Conservation (phyloP, 345 rosid species). For the Salix viminalis region DNA sequence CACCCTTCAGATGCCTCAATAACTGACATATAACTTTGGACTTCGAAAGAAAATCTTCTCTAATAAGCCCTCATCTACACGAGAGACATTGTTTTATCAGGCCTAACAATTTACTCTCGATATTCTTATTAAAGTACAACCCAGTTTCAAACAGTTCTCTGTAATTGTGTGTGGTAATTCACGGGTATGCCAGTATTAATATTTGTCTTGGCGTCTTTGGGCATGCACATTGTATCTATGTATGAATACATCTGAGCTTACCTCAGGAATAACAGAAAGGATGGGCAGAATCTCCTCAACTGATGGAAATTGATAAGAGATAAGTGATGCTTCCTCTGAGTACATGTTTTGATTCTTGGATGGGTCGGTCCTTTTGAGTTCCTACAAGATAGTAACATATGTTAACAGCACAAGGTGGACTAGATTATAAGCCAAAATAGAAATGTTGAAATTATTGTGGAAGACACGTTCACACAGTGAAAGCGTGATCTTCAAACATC, state of each 20-base stretch:
- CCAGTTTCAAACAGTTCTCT: not conserved
- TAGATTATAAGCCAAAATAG: not conserved
- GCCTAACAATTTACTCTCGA: no score
- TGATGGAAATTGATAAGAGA: slow-evolving; percentile 45
- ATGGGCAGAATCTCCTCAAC: slow-evolving; percentile 58
- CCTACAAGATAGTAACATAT: slow-evolving; percentile 32
- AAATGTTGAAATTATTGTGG: not conserved
- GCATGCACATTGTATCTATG: not conserved
- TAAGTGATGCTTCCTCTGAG: slow-evolving; percentile 36
- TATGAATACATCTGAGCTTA: slow-evolving; percentile 12
- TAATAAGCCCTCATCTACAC: no score
- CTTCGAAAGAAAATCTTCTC: no score
- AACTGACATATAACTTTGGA: no score
- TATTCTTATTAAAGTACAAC: not conserved
- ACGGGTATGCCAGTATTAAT: not conserved
- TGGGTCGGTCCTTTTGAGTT: slow-evolving; percentile 21
- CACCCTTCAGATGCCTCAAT: no score
- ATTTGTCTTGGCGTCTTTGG: not conserved
- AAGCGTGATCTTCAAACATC: no score
- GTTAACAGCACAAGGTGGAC: not conserved
- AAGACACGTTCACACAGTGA: not conserved
- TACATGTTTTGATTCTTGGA: slow-evolving; percentile 28
- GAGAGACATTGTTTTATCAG: no score
- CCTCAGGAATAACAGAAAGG: slow-evolving; percentile 77
- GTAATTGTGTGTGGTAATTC: not conserved